Conservation (phyloP, 257 asterid genomes). For the Petrea volubilis region DNA sequence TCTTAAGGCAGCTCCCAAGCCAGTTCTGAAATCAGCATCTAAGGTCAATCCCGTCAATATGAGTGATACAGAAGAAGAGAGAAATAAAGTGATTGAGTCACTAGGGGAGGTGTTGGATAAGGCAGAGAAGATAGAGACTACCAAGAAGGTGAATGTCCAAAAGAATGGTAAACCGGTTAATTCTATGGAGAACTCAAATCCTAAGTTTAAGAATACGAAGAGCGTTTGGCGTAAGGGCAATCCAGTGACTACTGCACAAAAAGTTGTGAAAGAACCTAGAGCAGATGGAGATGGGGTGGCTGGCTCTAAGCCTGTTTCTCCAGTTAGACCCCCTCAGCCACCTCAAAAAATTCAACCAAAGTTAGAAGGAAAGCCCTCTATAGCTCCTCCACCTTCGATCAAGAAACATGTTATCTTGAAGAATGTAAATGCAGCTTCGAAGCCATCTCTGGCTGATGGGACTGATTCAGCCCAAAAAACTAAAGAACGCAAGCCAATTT, state of each 20-base stretch:
- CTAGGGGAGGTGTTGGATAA: constrained; percentile 89
- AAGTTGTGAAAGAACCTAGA: constrained; percentile 54
- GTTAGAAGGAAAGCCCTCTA: constrained; percentile 76
- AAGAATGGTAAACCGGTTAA: constrained; percentile 52
- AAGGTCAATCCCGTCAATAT: constrained; percentile 44
- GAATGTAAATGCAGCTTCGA: constrained; percentile 72
- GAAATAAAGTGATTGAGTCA: constrained; percentile 69
- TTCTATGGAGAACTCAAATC: constrained; percentile 37
- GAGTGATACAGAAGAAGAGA: constrained; percentile 49
- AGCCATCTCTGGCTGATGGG: constrained; percentile 42
- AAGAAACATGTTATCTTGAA: constrained; percentile 82
- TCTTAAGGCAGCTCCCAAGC: constrained; percentile 86
- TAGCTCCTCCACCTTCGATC: constrained; percentile 58
- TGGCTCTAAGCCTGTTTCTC: constrained; percentile 42
- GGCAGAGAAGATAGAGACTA: constrained; percentile 80
- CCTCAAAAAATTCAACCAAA: constrained; percentile 61
- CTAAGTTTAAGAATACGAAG: constrained; percentile 58
- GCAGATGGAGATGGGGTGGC: no score
- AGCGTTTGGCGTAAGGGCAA: constrained; percentile 98
- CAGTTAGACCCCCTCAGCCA: constrained; percentile 53
- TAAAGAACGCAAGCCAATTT: constrained; percentile 85
- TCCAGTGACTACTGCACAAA: constrained; percentile 70
- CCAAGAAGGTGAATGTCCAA: constrained; percentile 47
- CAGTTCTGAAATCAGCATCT: constrained; percentile 67
- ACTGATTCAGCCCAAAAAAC: constrained; percentile 43